These are phyloP conservation scores for Fraxinus baroniana DNA, from an alignment of 305 asterid genomes.

Conservation along the genomic window DNA sequence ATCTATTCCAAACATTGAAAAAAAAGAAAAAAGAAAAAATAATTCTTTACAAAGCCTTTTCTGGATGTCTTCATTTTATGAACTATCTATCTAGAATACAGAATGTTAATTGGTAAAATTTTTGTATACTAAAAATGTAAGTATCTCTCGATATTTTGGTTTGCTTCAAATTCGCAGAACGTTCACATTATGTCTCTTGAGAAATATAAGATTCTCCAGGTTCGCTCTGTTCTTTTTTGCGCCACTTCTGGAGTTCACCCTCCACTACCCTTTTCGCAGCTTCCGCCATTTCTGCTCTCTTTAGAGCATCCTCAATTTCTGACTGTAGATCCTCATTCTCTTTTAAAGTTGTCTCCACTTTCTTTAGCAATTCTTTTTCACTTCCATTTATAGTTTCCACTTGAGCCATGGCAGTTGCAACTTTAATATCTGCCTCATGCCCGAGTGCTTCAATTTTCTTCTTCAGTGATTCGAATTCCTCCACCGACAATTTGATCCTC, in stretches of 20 bases:
- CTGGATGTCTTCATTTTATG: constrained; percentile 19
- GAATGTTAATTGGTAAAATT: neutral
- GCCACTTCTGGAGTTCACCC: constrained; percentile 63
- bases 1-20: constrained; percentile 24
- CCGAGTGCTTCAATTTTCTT: constrained; percentile 43
- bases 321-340: constrained; percentile 47
- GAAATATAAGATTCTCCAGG: constrained; percentile 29
- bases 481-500: constrained; percentile 51
- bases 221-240: constrained; percentile 35
- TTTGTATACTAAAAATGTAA: neutral
- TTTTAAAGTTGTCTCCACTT: constrained; percentile 43
- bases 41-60: constrained; percentile 23
- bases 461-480: constrained; percentile 58
- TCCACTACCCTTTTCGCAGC: constrained; percentile 63
- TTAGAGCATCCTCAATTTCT: constrained; percentile 58
- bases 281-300: constrained; percentile 73
- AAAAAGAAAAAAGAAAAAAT: neutral
- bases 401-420: constrained; percentile 61
- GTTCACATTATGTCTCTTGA: neutral
- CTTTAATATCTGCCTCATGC: constrained; percentile 55
- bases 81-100: constrained; percentile 2
- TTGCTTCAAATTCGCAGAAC: neutral
- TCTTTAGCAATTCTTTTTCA: constrained; percentile 40
- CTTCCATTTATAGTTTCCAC: constrained; percentile 44
- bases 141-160: neutral